These are phyloP conservation scores for Pseudophaeomoniella oleicola DNA, from an alignment of 2,329 filamentous ascomycete genomes.

Conservation along the genomic window DNA sequence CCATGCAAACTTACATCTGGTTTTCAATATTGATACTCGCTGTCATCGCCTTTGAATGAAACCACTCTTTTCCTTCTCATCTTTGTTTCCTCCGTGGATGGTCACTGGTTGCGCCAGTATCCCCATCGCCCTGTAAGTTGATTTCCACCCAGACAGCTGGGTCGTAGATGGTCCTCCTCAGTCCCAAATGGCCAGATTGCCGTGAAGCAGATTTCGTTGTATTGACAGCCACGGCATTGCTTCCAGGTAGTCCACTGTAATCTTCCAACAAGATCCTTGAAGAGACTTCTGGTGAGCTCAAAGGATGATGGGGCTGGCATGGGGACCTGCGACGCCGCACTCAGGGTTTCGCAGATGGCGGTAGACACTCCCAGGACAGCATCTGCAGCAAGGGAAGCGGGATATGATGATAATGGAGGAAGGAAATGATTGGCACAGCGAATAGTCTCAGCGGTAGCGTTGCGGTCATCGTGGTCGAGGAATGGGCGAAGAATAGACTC, in stretches of 20 bases:
- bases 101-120: neutral
- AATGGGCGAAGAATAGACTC: conserved; percentile 18
- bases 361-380: conserved; percentile 17
- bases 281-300: conserved; percentile 4
- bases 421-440: conserved; percentile 22
- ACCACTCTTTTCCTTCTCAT: too few relatives aligned
- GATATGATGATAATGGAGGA: conserved; percentile 6
- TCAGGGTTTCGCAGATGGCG: conserved; percentile 18
- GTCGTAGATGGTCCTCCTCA: conserved; percentile 37
- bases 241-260: conserved; percentile 49
- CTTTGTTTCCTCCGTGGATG: too few relatives aligned
- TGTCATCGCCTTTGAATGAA: too few relatives aligned
- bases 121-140: neutral
- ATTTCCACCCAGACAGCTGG: conserved; percentile 25
- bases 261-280: conserved; percentile 30
- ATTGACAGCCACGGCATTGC: conserved; percentile 36
- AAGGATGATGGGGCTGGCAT: conserved; percentile 1
- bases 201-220: conserved; percentile 44
- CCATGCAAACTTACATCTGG: too few relatives aligned
- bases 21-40: too few relatives aligned
- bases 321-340: conserved; percentile 11
- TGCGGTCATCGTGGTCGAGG: conserved; percentile 18
- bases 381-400: conserved; percentile 11
- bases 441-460: conserved; percentile 14
- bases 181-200: conserved; percentile 50